phyloP scores from a whole-genome alignment of 2,329 filamentous ascomycete species.

The Cladosporium sp. region DNA sequence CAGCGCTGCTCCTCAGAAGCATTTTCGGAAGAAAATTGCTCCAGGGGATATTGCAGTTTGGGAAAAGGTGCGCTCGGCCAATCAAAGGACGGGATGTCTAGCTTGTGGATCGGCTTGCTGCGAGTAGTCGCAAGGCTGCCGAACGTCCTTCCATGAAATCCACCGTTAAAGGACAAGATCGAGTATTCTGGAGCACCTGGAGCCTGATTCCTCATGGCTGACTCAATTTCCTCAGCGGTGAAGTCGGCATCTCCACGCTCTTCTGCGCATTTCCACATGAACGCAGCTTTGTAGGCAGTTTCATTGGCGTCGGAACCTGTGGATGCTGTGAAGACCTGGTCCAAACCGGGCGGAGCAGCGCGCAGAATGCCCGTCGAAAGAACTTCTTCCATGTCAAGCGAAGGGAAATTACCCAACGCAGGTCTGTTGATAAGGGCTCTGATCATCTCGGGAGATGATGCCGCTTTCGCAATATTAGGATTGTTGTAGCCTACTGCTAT shows the following conservation, averaged over 20 bases:
- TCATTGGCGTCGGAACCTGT: constrained; percentile 88
- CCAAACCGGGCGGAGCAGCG: constrained; percentile 73
- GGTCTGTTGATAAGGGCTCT: constrained; percentile 78
- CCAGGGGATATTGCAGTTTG: constrained; percentile 74
- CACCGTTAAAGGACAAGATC: constrained; percentile 80
- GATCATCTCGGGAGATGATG: constrained; percentile 70
- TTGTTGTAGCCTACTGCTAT: constrained; percentile 92
- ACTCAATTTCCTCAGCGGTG: constrained; percentile 66
- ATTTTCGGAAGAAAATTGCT: constrained; percentile 72
- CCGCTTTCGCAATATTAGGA: constrained; percentile 62
- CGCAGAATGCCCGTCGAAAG: constrained; percentile 73
- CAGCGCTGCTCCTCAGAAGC: constrained; percentile 70
- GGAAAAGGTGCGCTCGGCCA: constrained; percentile 95
- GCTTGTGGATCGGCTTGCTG: constrained; percentile 87
- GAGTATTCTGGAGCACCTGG: constrained; percentile 75
- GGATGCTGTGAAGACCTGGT: constrained; percentile 85
- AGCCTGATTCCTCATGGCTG: constrained; percentile 72
- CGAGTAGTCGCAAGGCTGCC: constrained; percentile 80
- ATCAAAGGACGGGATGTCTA: constrained; percentile 89
- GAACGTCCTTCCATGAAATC: constrained; percentile 85
- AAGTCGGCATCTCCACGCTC: constrained; percentile 24
- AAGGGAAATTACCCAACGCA: constrained; percentile 68
- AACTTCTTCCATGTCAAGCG: constrained; percentile 77
- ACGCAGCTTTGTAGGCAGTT: constrained; percentile 86
- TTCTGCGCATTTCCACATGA: constrained; percentile 79